Conservation (phyloP, 164 flowering plant species). For the Dillenia turbinata region DNA sequence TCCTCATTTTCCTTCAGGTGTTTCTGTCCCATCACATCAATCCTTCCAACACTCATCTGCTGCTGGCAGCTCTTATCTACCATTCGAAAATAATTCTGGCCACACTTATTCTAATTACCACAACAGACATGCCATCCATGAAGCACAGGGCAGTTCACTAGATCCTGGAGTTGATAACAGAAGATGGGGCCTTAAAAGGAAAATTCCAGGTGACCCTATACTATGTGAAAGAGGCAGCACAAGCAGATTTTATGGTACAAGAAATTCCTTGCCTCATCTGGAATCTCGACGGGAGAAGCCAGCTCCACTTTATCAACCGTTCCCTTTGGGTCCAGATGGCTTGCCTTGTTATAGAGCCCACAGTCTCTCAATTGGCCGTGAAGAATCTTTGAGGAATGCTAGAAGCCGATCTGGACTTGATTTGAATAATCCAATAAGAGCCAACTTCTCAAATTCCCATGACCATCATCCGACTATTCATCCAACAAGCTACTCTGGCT, state of each 20-base stretch:
- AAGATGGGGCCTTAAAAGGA: slow-evolving; percentile 18
- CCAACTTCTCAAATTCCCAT: slow-evolving; percentile 5
- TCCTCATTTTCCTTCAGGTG: slow-evolving; percentile 1
- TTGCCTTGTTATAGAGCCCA: slow-evolving; percentile 1
- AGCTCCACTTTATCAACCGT: slow-evolving; percentile 1
- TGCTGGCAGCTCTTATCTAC: slow-evolving; percentile 1
- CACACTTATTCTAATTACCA: slow-evolving; percentile 2
- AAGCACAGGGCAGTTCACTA: slow-evolving; percentile 6
- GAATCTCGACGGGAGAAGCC: slow-evolving; percentile 6
- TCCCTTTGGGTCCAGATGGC: background rate
- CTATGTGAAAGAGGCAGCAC: slow-evolving; percentile 13
- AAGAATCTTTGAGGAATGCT: slow-evolving; percentile 14
- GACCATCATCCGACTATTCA: slow-evolving; percentile 3
- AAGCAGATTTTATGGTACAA: slow-evolving; percentile 10
- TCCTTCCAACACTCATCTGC: slow-evolving; percentile 3
- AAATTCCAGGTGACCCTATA: slow-evolving; percentile 3
- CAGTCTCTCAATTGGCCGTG: slow-evolving; percentile 4
- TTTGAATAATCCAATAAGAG: slow-evolving; percentile 9
- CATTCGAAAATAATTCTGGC: slow-evolving; percentile 5
- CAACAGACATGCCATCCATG: background rate
- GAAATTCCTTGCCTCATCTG: slow-evolving; percentile 15
- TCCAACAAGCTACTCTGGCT: background rate
- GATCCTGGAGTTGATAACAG: slow-evolving; percentile 3
- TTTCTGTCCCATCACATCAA: slow-evolving; percentile 7
- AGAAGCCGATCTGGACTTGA: slow-evolving; percentile 18